Base-by-base conservation (phyloP, 2,329 filamentous ascomycete genomes). In the Microsporum canis region DNA sequence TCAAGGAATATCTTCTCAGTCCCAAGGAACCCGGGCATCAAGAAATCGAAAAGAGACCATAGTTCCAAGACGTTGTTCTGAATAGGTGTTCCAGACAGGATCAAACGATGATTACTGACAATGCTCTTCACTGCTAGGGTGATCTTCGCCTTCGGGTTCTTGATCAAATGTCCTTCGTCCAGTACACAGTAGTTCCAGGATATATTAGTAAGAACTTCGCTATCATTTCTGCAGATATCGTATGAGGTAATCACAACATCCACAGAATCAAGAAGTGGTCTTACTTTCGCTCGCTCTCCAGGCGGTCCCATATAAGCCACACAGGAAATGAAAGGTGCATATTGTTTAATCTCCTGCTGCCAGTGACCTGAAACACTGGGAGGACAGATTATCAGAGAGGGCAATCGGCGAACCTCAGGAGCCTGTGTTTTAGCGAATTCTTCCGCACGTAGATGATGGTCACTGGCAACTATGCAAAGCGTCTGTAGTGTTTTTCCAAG, bases 221-320 rank as follows among this genome's bases (percentile, higher is more conserved):
- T 84, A 70, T 99, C 94, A 66, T 99, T 99, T 59, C 95, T 86
- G 71, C 92, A 96, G 57, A 99, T 94, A 72, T 99, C 95, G 70
- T 99, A 99, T 0, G 92, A 97, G 0, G 95, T 99, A 64, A 99
- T 89, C 57, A 99, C 91, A 62, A 99, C 86, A 69, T 99, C 95
- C 0, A 91, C 91, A 62, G 85, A 82, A 23, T 83, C 82, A 47
- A 99, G 83, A 64, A 82, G 79, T 60, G 82, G 79, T 66, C 87
- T 84, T 66, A 92, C 80, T 41, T 84, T 83, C 65, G 84, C 83
- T 65, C 94, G 86, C 72, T 97, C 90, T 0, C 82, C 79, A 0
- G 94, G 91, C 1, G 91, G 87, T 0, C 94, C 94, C 61, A 97
- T 91, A 69, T 97, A 99, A 2, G 92, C 88, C 3, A 91, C 86